Evolutionary conservation across 148 eudicot genomes (phyloP).

Genomic region (Nepenthes gracilis): DNA sequence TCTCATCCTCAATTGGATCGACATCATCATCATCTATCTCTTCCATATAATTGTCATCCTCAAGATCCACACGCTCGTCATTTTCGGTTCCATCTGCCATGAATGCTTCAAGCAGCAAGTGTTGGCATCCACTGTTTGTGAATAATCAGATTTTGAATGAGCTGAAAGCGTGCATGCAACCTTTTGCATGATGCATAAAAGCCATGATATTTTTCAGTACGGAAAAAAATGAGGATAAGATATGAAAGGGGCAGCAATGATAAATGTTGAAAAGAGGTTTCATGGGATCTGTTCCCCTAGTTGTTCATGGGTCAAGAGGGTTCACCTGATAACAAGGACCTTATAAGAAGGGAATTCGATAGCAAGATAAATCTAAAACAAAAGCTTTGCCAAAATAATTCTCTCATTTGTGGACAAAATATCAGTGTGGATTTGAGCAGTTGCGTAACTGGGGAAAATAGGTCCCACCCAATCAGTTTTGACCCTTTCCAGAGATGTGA

Average conservation of each 20-base stretch:
- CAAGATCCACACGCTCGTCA: conserved; percentile 96
- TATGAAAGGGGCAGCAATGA: conserved; percentile 18
- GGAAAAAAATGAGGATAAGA: conserved; percentile 8
- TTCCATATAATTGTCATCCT: conserved; percentile 79
- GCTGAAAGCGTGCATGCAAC: conserved; percentile 18
- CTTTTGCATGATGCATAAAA: conserved; percentile 15
- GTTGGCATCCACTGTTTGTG: conserved; percentile 23
- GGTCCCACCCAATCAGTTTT: too few species aligned
- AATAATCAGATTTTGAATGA: conserved; percentile 16
- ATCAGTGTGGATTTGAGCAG: too few species aligned
- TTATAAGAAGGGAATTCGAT: too few species aligned
- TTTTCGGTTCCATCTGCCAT: conserved; percentile 83
- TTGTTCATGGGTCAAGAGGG: too few species aligned
- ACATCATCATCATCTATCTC: conserved; percentile 70
- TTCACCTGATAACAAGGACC: too few species aligned
- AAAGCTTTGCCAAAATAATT: too few species aligned
- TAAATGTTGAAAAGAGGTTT: too few species aligned
- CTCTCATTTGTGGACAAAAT: too few species aligned
- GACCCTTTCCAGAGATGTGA: too few species aligned
- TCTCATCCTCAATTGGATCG: conserved; percentile 14
- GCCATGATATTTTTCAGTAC: conserved; percentile 1
- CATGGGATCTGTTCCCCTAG: too few species aligned
- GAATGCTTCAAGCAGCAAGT: conserved; percentile 21
- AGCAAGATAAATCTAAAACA: too few species aligned
- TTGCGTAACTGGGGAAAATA: too few species aligned